Conservation (phyloP, 2,329 filamentous ascomycete species). For the Atkinsonella hypoxylon region DNA sequence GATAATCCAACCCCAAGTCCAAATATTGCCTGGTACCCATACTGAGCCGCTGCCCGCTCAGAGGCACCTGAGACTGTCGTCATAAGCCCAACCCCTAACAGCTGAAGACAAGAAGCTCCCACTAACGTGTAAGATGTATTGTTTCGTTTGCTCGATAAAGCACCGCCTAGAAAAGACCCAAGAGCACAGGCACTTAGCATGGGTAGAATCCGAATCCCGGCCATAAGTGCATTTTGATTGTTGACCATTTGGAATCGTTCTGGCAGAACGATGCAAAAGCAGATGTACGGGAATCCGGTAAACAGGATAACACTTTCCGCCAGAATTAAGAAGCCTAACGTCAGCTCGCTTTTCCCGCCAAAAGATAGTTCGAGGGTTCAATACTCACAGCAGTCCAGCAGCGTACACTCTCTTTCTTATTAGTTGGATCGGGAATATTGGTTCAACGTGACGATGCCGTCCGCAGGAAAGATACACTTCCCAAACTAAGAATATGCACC, state of each 20-base stretch:
- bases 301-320: slow-evolving; percentile 38
- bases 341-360: neutral
- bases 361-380: neutral
- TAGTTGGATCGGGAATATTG: slow-evolving; percentile 42
- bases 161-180: slow-evolving; percentile 43
- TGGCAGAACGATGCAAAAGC: slow-evolving; percentile 45
- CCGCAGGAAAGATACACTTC: slow-evolving; percentile 32
- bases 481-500: slow-evolving; percentile 38
- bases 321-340: neutral
- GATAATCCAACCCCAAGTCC: slow-evolving; percentile 48
- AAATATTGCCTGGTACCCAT: slow-evolving; percentile 43
- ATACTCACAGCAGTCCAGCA: slow-evolving; percentile 35
- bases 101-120: slow-evolving; percentile 35
- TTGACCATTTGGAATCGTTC: slow-evolving; percentile 50
- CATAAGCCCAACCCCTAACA: slow-evolving; percentile 40
- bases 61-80: slow-evolving; percentile 26
- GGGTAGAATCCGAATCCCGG: slow-evolving; percentile 45
- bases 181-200: slow-evolving; percentile 44
- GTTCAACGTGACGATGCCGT: slow-evolving; percentile 30
- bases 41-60: slow-evolving; percentile 29
- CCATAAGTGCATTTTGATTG: slow-evolving; percentile 36
- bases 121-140: slow-evolving; percentile 40
- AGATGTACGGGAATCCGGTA: slow-evolving; percentile 45
- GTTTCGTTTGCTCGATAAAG: slow-evolving; percentile 40
- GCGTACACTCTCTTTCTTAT: slow-evolving; percentile 37